Conservation (phyloP, 192 early-diverging fungal species). For the Oehlia diaphana region DNA sequence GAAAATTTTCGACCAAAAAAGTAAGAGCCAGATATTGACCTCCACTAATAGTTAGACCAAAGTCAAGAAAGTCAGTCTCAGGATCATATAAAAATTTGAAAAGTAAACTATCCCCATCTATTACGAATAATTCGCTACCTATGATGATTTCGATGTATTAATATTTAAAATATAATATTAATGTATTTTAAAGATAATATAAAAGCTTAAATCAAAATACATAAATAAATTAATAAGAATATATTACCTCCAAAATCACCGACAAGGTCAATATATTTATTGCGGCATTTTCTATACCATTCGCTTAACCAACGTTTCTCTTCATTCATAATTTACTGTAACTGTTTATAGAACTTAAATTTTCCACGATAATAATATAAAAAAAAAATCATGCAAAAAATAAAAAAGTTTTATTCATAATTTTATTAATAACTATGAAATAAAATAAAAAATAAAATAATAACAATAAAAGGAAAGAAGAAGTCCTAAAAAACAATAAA, state of each 20-base stretch:
- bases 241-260: slow-evolving; percentile 46
- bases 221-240: background rate
- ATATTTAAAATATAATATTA: too few species aligned
- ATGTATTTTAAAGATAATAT: too few species aligned
- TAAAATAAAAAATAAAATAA: too few species aligned
- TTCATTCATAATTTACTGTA: background rate
- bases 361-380: too few species aligned
- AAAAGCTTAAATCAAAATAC: too few species aligned
- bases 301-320: background rate
- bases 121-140: slow-evolving; percentile 38
- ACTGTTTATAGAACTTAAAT: too few species aligned
- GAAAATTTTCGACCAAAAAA: slow-evolving; percentile 35
- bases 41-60: slow-evolving; percentile 5
- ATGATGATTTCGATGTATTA: background rate
- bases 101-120: slow-evolving; percentile 44
- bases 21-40: slow-evolving; percentile 33
- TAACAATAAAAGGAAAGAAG: too few species aligned
- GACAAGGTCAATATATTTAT: slow-evolving; percentile 37
- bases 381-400: too few species aligned
- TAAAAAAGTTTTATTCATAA: too few species aligned
- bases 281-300: slow-evolving; percentile 11
- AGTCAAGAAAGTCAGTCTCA: slow-evolving; percentile 17
- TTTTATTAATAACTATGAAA: too few species aligned
- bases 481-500: too few species aligned
- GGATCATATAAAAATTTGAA: slow-evolving; percentile 20